Evolutionary conservation across 1,284 basidiomycete genomes (phyloP).

Genomic region (Athelia sp.): DNA sequence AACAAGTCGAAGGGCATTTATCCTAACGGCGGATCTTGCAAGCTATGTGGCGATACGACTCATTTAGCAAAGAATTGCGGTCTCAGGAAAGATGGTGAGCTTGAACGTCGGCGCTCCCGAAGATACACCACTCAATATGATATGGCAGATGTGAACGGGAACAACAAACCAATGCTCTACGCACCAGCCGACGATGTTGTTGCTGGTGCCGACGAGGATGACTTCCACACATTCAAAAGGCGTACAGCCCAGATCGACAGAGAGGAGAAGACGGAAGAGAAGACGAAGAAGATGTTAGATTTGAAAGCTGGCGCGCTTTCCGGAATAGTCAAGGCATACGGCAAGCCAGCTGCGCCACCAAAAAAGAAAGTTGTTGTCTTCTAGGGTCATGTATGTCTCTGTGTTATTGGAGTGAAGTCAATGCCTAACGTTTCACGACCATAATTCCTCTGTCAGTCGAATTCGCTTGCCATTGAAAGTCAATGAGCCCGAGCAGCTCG

Average conservation of each 20-base stretch:
- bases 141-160: slow-evolving; percentile 20
- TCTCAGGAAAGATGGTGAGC: slow-evolving; percentile 54
- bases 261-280: slow-evolving; percentile 48
- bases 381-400: slow-evolving; percentile 16
- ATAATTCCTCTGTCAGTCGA: no score
- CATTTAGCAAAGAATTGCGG: slow-evolving; percentile 86
- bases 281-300: slow-evolving; percentile 34
- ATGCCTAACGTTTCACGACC: no score
- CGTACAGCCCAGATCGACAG: slow-evolving; percentile 54
- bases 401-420: no score
- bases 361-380: slow-evolving; percentile 58
- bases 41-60: slow-evolving; percentile 78
- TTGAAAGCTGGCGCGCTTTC: slow-evolving; percentile 41
- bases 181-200: slow-evolving; percentile 33
- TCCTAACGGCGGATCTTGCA: slow-evolving; percentile 88
- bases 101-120: background rate
- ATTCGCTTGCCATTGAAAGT: no score
- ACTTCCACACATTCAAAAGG: slow-evolving; percentile 80
- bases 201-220: slow-evolving; percentile 87
- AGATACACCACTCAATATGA: slow-evolving; percentile 4
- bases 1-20: slow-evolving; percentile 84
- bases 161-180: slow-evolving; percentile 8
- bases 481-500: no score
- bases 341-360: slow-evolving; percentile 23
- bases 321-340: slow-evolving; percentile 39